Evolutionary conservation across 768 basidiomycete genomes (phyloP).

Genomic region (Amanita muscaria): DNA sequence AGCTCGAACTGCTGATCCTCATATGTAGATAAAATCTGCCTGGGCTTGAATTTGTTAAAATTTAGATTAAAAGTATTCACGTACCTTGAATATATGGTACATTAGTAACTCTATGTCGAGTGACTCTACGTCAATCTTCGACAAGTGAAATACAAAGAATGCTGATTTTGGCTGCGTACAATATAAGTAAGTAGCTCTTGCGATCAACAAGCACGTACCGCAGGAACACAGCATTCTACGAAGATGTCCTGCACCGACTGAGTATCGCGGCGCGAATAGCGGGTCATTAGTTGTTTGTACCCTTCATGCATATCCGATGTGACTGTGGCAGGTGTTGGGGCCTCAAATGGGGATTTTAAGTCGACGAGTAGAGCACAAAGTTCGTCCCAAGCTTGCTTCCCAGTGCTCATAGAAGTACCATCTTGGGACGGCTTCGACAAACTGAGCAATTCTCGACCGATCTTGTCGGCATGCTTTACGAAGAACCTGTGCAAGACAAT

Average conservation of each 20-base stretch:
- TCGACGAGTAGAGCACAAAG: slow-evolving; percentile 76
- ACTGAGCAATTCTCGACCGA: slow-evolving; percentile 80
- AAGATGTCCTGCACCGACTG: slow-evolving; percentile 63
- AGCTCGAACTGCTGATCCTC: slow-evolving; percentile 52
- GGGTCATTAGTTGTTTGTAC: slow-evolving; percentile 58
- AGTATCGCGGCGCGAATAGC: slow-evolving; percentile 51
- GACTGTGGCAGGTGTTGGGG: slow-evolving; percentile 48
- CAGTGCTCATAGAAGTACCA: slow-evolving; percentile 46
- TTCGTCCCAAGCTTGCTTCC: slow-evolving; percentile 79
- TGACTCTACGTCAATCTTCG: slow-evolving; percentile 69
- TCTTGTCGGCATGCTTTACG: slow-evolving; percentile 77
- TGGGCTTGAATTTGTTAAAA: slow-evolving; percentile 16
- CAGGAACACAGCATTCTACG: slow-evolving; percentile 38
- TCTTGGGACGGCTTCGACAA: slow-evolving; percentile 51
- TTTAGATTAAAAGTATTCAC: slow-evolving; percentile 8
- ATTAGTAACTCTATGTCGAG: slow-evolving; percentile 73
- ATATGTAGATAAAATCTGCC: slow-evolving; percentile 45
- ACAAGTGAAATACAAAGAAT: slow-evolving; percentile 56
- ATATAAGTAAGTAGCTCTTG: slow-evolving; percentile 1
- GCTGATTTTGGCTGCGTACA: slow-evolving; percentile 33
- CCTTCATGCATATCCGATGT: slow-evolving; percentile 47
- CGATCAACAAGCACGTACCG: slow-evolving; percentile 25
- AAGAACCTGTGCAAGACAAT: slow-evolving; percentile 81
- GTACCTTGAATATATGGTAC: slow-evolving; percentile 69
- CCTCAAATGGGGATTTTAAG: slow-evolving; percentile 59